phyloP scores from a whole-genome alignment of 192 early-diverging fungal genomes.

The Mortierella hygrophila region DNA sequence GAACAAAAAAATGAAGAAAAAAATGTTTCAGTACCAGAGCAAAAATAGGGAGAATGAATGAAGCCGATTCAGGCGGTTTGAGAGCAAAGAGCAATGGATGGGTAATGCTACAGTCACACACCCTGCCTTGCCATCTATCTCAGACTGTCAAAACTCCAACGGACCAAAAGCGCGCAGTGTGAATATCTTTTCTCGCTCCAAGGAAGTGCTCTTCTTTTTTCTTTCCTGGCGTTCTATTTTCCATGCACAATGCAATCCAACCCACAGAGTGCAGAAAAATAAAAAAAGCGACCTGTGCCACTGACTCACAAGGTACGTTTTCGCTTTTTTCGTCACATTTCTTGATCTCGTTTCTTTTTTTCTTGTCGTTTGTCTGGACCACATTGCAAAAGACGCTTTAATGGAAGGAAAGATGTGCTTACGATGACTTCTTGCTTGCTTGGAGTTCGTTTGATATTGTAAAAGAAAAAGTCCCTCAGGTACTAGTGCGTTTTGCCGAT shows the following conservation, averaged over 20 bases:
- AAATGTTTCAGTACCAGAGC: background rate
- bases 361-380: background rate
- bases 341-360: background rate
- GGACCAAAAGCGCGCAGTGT: background rate
- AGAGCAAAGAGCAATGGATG: background rate
- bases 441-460: background rate
- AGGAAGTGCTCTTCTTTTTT: background rate
- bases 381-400: background rate
- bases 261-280: background rate
- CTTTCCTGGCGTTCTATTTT: background rate
- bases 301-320: background rate
- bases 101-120: background rate
- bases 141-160: constrained; percentile 3
- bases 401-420: background rate
- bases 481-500: background rate
- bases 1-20: background rate
- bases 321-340: background rate
- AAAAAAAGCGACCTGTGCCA: background rate
- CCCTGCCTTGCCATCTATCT: background rate
- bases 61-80: background rate
- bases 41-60: background rate
- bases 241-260: background rate
- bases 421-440: background rate
- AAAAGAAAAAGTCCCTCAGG: background rate
- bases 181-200: background rate